Base-by-base conservation (phyloP, 2,329 filamentous ascomycete species). In the Monosporascus sp. region DNA sequence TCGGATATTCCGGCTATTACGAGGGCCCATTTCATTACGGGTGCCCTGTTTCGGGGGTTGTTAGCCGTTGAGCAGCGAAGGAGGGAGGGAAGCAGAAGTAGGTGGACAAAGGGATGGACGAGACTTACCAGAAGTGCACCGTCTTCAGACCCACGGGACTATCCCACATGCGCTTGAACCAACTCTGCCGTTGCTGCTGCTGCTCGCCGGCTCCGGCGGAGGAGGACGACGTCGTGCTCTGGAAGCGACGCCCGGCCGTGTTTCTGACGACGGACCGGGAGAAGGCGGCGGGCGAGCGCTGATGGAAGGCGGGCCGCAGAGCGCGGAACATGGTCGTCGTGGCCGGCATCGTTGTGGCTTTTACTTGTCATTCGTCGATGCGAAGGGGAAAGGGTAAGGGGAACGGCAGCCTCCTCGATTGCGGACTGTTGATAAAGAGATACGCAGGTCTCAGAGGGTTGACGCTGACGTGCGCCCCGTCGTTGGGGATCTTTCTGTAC, bases 21-120 rank as follows among this genome's bases (percentile, higher is more conserved):
- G 67, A 99, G 80, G 65, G 83, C 85, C 94, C 94, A 99, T 87
- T 92, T 97, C 91, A 97, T 96, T 62, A 97, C 86, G 54, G 93
- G 93, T 45, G 93, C 92, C 90, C 89, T 93, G 11, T 11, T 14
- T 11, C 3, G 31, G 11, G 9, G 11, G 11, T 5, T 5, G 11
- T 35, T 45, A n/a, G 44, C 15, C 35, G 27, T 25, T 31, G 35
- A 8, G 15, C 8, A 18, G 37, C 31, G 46, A 35, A 31, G 45
- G 27, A 2, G 44, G 48, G 36, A 50, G 22, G 38, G 17, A 50
- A 17, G n/a, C 6, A 50, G 22, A 27, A 15, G n/a, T 20, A 41
- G 31, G 38, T 27, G 45, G 35, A 4, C 15, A 17, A 17, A 14
- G 18, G n/a, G 17, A 35, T 11, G 9, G 41, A 27, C 20, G 31